Conservation (phyloP, 169 alveolate genomes). For the Plasmodium blacklocki region DNA sequence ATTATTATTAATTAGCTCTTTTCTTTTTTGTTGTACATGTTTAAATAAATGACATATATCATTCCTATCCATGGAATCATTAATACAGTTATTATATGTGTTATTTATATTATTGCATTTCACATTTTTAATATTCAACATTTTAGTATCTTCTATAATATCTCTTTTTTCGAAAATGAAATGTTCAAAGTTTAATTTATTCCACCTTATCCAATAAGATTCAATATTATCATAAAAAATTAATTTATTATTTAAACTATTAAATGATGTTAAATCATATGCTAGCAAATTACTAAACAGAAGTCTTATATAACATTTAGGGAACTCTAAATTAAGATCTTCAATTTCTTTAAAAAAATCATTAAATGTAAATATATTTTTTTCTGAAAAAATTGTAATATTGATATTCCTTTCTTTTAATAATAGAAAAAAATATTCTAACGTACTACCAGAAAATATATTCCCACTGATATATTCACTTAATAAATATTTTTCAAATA, state of each 20-base stretch:
- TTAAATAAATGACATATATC: no score
- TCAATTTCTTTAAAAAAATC: conserved; percentile 51
- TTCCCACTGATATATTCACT: conserved; percentile 19
- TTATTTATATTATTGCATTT: not conserved
- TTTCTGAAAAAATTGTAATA: conserved; percentile 29
- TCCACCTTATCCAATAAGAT: conserved; percentile 45
- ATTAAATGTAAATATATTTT: conserved; percentile 24
- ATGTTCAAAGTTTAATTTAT: conserved; percentile 34
- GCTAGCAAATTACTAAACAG: conserved; percentile 42
- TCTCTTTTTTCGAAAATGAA: not conserved
- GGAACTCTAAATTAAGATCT: conserved; percentile 17
- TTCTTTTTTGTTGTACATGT: not conserved
- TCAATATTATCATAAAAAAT: conserved; percentile 59
- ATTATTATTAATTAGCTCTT: not conserved
- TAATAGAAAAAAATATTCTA: conserved; percentile 27
- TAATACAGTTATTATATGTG: no score
- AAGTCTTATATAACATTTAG: conserved; percentile 42
- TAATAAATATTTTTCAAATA: conserved; percentile 6
- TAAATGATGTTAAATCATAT: conserved; percentile 49
- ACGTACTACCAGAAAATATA: conserved; percentile 48
- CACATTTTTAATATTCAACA: not conserved
- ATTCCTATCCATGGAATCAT: no score
- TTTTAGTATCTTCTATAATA: not conserved
- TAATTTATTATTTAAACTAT: conserved; percentile 43
- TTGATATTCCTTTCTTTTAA: conserved; percentile 57